Evolutionary conservation across 202 grass and related monocot species (phyloP).

Genomic region (Schoenoplectus triqueter): DNA sequence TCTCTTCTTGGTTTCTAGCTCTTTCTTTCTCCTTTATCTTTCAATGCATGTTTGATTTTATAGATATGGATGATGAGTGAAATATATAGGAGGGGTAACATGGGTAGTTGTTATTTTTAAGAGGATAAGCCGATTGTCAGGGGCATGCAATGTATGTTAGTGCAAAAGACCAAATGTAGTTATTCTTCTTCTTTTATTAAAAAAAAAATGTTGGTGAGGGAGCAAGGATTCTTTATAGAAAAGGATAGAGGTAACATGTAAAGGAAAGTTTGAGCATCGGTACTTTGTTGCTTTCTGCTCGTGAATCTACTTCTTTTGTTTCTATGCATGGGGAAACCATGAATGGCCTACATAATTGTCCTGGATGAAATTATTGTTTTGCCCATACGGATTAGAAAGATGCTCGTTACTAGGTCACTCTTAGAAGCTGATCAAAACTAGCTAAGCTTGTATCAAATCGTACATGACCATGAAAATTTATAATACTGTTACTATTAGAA

Average conservation of each 20-base stretch:
- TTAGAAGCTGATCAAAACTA: not conserved
- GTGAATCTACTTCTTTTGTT: constrained; percentile 44
- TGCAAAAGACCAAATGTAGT: constrained; percentile 15
- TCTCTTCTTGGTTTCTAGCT: constrained; percentile 17
- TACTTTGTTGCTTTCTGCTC: constrained; percentile 47
- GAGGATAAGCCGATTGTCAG: constrained; percentile 17
- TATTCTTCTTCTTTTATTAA: constrained; percentile 21
- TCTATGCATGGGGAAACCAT: constrained; percentile 47
- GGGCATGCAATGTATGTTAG: constrained; percentile 32
- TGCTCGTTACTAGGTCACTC: not conserved
- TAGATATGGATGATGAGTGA: constrained; percentile 22
- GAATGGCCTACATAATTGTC: constrained; percentile 23
- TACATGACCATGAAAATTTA: not conserved
- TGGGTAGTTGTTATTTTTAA: constrained; percentile 39
- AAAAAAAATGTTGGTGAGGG: constrained; percentile 40
- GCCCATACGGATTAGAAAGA: constrained; percentile 22
- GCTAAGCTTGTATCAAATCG: not conserved
- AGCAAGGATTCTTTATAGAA: constrained; percentile 37
- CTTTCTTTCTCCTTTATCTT: not conserved
- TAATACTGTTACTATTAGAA: too few relatives aligned
- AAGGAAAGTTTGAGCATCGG: constrained; percentile 23
- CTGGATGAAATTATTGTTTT: constrained; percentile 31
- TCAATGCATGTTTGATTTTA: not conserved
- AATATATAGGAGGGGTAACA: constrained; percentile 28
- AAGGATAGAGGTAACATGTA: constrained; percentile 35